Conservation (phyloP, 2,329 filamentous ascomycete species). For the Albophoma yamanashiensis region DNA sequence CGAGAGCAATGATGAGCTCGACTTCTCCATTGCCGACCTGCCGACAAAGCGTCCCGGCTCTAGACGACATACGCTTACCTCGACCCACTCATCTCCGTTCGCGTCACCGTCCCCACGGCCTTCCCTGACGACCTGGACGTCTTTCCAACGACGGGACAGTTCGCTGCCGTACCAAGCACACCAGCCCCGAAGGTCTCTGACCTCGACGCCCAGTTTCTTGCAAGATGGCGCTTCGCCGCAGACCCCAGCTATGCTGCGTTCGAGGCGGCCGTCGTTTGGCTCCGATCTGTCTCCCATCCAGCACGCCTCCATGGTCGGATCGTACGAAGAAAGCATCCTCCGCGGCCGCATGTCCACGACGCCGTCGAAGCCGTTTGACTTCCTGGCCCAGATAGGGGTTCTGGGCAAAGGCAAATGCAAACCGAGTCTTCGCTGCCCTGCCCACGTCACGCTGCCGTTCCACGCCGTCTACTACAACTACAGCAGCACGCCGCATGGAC, state of each 20-base stretch:
- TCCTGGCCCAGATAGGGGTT: conserved; percentile 90
- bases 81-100: conserved; percentile 39
- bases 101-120: conserved; percentile 26
- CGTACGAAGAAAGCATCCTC: conserved; percentile 94
- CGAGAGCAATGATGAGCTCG: conserved; percentile 65
- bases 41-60: conserved; percentile 25
- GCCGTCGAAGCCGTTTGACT: conserved; percentile 84
- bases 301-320: conserved; percentile 92
- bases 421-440: conserved; percentile 69
- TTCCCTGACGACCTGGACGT: conserved; percentile 11
- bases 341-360: conserved; percentile 94
- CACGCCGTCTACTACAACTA: conserved; percentile 97
- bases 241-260: conserved; percentile 37
- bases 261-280: conserved; percentile 59
- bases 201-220: conserved; percentile 38
- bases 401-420: conserved; percentile 85
- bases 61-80: conserved; percentile 63
- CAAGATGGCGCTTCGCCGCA: conserved; percentile 34
- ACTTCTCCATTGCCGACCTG: conserved; percentile 46
- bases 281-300: conserved; percentile 69
- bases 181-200: conserved; percentile 66
- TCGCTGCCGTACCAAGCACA: conserved; percentile 64
- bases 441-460: conserved; percentile 84
- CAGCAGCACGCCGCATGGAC: conserved; percentile 52
- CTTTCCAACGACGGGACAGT: conserved; percentile 44